Evolutionary conservation across 2,329 filamentous ascomycete species (phyloP).

Genomic region (Kalaharituber pfeilii): DNA sequence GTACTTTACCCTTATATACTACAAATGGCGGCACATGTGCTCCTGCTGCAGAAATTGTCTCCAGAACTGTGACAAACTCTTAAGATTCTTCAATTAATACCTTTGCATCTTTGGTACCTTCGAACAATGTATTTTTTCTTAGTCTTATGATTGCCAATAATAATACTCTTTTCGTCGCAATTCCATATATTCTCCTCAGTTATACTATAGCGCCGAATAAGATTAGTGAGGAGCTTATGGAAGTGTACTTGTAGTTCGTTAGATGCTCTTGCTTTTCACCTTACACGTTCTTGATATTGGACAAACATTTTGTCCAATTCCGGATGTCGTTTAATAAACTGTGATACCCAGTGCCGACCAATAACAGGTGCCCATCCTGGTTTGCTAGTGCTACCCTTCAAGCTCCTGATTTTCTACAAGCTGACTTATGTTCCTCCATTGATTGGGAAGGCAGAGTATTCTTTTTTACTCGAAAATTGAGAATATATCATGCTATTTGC

Average conservation of each 20-base stretch:
- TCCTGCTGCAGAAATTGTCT: no score
- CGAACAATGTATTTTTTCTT: no score
- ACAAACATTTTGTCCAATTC: not conserved
- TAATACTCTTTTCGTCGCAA: not conserved
- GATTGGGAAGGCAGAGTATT: not conserved
- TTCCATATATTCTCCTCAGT: not conserved
- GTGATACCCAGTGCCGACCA: not conserved
- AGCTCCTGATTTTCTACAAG: no score
- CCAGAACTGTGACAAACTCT: no score
- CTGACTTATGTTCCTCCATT: no score
- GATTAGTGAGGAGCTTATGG: not conserved
- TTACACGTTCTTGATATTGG: not conserved
- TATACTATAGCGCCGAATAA: not conserved
- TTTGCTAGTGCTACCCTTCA: not conserved
- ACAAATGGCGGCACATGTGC: no score
- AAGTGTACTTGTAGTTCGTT: not conserved
- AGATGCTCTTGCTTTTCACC: not conserved
- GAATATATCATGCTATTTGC: not conserved
- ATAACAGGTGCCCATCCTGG: not conserved
- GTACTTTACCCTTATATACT: no score
- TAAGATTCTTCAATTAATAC: no score
- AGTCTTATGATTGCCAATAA: no score
- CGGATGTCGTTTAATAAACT: not conserved
- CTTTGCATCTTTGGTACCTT: no score
- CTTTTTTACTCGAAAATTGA: not conserved